Evolutionary conservation across 345 rosid genomes (phyloP), one percentile per base, ranked within the genome.

Genomic region (Sisymbrium irio): DNA sequence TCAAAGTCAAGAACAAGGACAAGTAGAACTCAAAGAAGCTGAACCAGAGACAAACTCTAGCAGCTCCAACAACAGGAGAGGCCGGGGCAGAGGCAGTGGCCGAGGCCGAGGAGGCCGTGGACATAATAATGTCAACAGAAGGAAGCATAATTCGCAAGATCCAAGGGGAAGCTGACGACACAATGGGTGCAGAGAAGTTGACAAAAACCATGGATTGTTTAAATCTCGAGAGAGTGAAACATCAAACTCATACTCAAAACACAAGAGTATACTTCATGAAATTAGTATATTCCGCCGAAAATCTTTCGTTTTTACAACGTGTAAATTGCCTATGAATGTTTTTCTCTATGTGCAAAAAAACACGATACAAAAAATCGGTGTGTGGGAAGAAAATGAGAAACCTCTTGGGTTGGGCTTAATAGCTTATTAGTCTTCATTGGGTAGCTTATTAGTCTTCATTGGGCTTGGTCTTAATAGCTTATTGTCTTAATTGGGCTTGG

Each of bases 141-240:
- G 76, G 56, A 77, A 77, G 55, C 80, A 58, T 39, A 64, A 40
- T 40, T 28, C 40, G 13, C 72, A 71, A 17, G 76, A 77, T 70
- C 62, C 80, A 56, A 71, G 67, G 28, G 67, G 28, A 64, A 71
- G 32, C 70, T 67, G 0, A 65, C 46, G 47, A 64, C 30, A 46
- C 80, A 77, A 20, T 77, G 80, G 80, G 76, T 77, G 19, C 72
- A 71, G 72, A 77, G 67, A 57, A 77, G 67, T 35, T 56, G 71
- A 69, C 62, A 75, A 42, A 30, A 42, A 9, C 7, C 11, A 28
- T 53, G 44, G 10, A 32, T 33, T 44, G 10, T 47, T 46, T 3
- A 32, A 8, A 62, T 44, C 53, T 62, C 45, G 17, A 27, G 9
- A 3, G 67, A 41, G 6, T 11, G 33, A 10, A 6, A 22, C 17